Evolutionary conservation across 805 yeast species (phyloP), one percentile per base, ranked within the genome.

Genomic region (Tetrapisispora iriomotensis): DNA sequence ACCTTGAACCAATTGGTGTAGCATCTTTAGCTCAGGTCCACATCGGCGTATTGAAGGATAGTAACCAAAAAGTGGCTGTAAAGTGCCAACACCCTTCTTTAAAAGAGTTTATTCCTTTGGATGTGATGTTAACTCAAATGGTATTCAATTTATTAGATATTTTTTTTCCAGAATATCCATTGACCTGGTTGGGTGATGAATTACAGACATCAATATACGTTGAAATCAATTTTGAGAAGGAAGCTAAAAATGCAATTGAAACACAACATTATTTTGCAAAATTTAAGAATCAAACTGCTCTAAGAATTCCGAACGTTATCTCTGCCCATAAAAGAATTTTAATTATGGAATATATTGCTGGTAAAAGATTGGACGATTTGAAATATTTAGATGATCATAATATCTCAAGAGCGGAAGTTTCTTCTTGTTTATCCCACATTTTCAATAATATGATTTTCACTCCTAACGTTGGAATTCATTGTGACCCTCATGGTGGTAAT

Each of bases 401-500:
- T 28, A 85, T 92, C 35, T 75, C 83, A 17, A 66, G 94, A 19
- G 73, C 80, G 1, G 82, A 83, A 45, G 94, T 92, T 8, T 79
- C 94, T 2, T 65, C 79, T 6, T 90, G 96, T 56, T 67, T 92
- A 28, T 77, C 96, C 0, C 95, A 90, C 50, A 79, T 86, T 22
- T 92, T 92, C 67, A 85, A 90, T 65, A 79, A 77, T 54, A 92
- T 92, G 99, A 86, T 92, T 29, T 92, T 92, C 65, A 81, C 94
- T 2, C 94, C 96, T 0, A 79, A 77, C 21, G 95, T 86, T 18
- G 85, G 90, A 1, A 74, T 92, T 31, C 99, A 92, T 58, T 92
- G 98, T 64, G 99, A 92, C 58, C 98, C 98, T 1, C 99, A 92
- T 58, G 95, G 95, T 9, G 99, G 99, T 0, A 92, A 92, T 53